A percentile compares a stretch with the other conserved stretches of the same genome.
These are phyloP conservation scores for Neostapfia colusana DNA, from an alignment of 176 grass and related monocot genomes.

Conservation along the genomic window DNA sequence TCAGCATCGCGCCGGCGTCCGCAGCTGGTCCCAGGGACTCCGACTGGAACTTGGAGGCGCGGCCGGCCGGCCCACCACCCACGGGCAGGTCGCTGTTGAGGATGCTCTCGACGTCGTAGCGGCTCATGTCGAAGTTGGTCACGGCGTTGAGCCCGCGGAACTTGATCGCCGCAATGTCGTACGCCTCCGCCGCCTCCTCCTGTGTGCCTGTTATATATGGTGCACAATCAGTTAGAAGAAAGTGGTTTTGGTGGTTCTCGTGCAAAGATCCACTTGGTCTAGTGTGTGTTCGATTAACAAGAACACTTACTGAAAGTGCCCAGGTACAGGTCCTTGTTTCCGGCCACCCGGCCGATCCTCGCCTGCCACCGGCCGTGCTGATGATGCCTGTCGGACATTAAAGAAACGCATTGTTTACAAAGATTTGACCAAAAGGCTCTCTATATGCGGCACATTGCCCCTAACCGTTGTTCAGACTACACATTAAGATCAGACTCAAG, in stretches of 20 bases:
- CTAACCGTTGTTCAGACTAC: background rate
- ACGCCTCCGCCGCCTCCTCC: constrained; percentile 90
- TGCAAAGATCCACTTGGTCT: background rate
- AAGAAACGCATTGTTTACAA: background rate
- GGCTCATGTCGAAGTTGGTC: constrained; percentile 97
- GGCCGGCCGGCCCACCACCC: constrained; percentile 26
- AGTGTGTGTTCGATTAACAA: constrained; percentile 24
- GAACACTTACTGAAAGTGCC: constrained; percentile 82
- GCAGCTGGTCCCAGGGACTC: background rate
- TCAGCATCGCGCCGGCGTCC: background rate
- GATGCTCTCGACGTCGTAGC: constrained; percentile 88
- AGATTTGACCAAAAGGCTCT: background rate
- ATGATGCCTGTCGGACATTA: constrained; percentile 62
- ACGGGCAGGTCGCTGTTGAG: constrained; percentile 83
- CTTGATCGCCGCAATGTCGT: constrained; percentile 94
- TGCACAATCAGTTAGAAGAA: background rate
- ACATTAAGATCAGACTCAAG: constrained; percentile 12
- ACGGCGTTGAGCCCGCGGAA: constrained; percentile 84
- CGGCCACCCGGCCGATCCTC: constrained; percentile 89
- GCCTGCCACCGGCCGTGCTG: constrained; percentile 96
- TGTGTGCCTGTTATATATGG: constrained; percentile 72
- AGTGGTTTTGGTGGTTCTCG: background rate
- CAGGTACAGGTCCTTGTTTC: constrained; percentile 97
- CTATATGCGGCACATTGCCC: background rate
- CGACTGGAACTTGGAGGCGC: constrained; percentile 38